Percentiles rank a stretch among this genome's conserved stretches.
phyloP scores from a whole-genome alignment of 192 early-diverging fungal genomes.

The Backusella tarrabulga region DNA sequence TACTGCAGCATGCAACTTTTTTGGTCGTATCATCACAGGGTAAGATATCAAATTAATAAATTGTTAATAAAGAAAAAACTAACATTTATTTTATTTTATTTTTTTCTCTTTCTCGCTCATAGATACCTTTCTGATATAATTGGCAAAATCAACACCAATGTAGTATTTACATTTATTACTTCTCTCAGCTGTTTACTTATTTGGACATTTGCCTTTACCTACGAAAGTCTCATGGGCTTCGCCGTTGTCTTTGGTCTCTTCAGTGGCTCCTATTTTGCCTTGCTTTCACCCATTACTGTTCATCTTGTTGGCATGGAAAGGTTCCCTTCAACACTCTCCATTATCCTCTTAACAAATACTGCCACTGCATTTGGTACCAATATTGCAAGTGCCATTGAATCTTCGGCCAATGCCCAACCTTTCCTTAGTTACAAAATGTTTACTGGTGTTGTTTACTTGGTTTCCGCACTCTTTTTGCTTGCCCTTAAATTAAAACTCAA shows the following conservation, averaged over 20 bases:
- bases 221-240: conserved; percentile 28
- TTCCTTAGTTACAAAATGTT: conserved; percentile 46
- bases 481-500: conserved; percentile 20
- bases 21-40: conserved; percentile 31
- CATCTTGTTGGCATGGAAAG: conserved; percentile 21
- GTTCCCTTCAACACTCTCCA: conserved; percentile 22
- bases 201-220: conserved; percentile 37
- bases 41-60: neutral
- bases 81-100: neutral
- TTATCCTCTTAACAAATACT: conserved; percentile 20
- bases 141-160: conserved; percentile 30
- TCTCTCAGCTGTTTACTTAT: conserved; percentile 23
- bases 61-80: neutral
- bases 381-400: conserved; percentile 34
- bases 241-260: conserved; percentile 32
- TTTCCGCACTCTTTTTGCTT: neutral
- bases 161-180: conserved; percentile 27
- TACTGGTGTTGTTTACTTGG: conserved; percentile 18
- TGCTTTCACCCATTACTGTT: conserved; percentile 29
- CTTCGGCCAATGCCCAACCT: conserved; percentile 18
- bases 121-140: conserved; percentile 25
- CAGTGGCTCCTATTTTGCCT: conserved; percentile 34
- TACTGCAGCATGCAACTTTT: conserved; percentile 18
- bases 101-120: neutral
- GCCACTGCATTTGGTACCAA: conserved; percentile 30